These are phyloP conservation scores for Xylariaceae sp. DNA, from an alignment of 2,329 filamentous ascomycete species.

Conservation along the genomic window DNA sequence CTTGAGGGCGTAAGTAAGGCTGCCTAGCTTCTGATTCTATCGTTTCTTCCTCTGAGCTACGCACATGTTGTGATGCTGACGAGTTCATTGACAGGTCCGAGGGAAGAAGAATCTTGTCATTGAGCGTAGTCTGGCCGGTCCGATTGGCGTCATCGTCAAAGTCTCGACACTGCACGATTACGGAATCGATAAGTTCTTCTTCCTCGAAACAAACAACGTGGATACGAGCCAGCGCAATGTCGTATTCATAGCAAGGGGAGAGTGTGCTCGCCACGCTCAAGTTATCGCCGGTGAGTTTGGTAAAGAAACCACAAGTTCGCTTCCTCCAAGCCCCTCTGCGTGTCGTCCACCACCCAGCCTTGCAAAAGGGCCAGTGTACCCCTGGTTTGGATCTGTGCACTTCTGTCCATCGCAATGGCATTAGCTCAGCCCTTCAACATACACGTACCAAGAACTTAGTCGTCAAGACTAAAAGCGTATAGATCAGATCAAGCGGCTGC, in stretches of 20 bases:
- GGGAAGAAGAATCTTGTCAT: slow-evolving; percentile 98
- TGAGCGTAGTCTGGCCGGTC: slow-evolving; percentile 83
- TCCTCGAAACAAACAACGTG: slow-evolving; percentile 91
- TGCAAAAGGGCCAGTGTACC: too few species aligned
- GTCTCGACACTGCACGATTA: slow-evolving; percentile 95
- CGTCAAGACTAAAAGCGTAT: slow-evolving; percentile 49
- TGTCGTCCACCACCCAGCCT: too few species aligned
- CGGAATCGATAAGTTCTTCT: slow-evolving; percentile 95
- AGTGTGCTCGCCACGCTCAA: slow-evolving; percentile 79
- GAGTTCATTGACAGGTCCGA: slow-evolving; percentile 62
- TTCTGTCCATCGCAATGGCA: too few species aligned
- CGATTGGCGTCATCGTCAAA: slow-evolving; percentile 87
- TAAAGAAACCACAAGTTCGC: background rate
- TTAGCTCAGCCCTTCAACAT: slow-evolving; percentile 19
- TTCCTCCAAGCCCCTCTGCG: background rate
- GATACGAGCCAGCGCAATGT: slow-evolving; percentile 94
- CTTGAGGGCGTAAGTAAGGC: slow-evolving; percentile 82
- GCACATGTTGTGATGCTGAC: slow-evolving; percentile 17
- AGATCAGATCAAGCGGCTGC: slow-evolving; percentile 90
- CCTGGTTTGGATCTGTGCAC: too few species aligned
- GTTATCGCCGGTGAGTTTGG: slow-evolving; percentile 75
- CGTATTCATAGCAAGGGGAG: slow-evolving; percentile 86
- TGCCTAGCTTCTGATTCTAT: slow-evolving; percentile 16
- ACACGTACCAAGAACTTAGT: slow-evolving; percentile 49
- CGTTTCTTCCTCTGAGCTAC: background rate